Evolutionary conservation across 371 early-diverging fungal genomes (phyloP), one percentile per base, ranked within the genome.

Genomic region (Syncephalastrum contaminatum): DNA sequence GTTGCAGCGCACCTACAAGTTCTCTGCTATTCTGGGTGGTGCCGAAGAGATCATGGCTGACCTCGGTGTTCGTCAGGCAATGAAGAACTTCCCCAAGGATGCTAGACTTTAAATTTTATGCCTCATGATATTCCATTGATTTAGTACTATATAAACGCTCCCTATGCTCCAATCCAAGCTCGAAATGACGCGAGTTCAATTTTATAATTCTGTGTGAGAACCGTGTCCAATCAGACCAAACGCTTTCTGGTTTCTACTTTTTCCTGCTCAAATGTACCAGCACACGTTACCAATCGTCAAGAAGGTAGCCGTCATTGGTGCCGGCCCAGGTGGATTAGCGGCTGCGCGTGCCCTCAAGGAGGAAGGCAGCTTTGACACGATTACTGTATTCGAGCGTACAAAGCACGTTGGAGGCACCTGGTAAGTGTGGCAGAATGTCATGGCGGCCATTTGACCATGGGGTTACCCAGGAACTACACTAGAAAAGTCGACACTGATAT

Each of bases 21-120:
- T 73, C 43, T 68, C 64, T 58, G 79, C 90, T 19, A 91, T 91
- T 60, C 89, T 89, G 39, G 93, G 91, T 51, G 93, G 93, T n/a
- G 83, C 87, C 6, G 93, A 92, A 66, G 90, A 90, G 51, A 60
- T 70, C 59, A 66, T 70, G 70, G 66, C 66, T 12, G 70, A 70
- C 45, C 58, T 69, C 27, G 66, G 70, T 56, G 54, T 65, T 18
- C 65, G 66, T 24, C 69, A 69, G 53, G 69, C 64, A n/a, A 64
- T 69, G 49, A 53, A 57, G 24, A 58, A 51, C 27, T 66, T 66
- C 58, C 66, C 66, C 13, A 43, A 57, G 20, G 58, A 51, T 43
- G 61, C 56, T 46, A 48, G 62, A 18, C 44, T 66, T 21, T 66
- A 66, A 61, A 30, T 30, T 30, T 5, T 30, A 30, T 30, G 36